Evolutionary conservation across 345 rosid genomes (phyloP).

Genomic region (Citrus inodora): DNA sequence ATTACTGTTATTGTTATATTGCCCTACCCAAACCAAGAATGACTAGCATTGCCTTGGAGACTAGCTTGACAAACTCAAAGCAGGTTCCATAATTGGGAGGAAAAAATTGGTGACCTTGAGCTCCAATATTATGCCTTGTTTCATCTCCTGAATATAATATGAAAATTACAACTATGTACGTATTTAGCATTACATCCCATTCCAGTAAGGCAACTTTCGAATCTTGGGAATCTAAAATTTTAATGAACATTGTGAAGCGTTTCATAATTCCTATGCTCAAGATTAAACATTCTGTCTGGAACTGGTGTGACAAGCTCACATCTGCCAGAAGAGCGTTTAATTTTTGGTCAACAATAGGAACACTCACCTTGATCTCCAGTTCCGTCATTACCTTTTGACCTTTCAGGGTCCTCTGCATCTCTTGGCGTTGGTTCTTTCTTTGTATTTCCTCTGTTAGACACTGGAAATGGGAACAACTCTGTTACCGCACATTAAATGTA

Average conservation of each 20-base stretch:
- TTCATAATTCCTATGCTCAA: neutral
- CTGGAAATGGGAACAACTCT: neutral
- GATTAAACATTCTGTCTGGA: neutral
- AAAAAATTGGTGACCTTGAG: slow-evolving; percentile 11
- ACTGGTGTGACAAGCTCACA: neutral
- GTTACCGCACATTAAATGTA: neutral
- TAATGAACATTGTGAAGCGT: neutral
- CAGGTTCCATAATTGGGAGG: slow-evolving; percentile 36
- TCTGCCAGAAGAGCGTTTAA: neutral
- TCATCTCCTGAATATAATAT: too few relatives aligned
- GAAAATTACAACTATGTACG: neutral
- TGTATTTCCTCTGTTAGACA: neutral
- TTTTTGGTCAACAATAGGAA: neutral
- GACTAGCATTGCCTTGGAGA: slow-evolving; percentile 35
- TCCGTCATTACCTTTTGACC: neutral
- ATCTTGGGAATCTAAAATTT: neutral
- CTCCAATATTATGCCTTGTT: neutral
- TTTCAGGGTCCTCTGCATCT: slow-evolving; percentile 8
- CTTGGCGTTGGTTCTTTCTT: neutral
- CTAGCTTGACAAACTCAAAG: slow-evolving; percentile 33
- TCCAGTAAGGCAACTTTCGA: neutral
- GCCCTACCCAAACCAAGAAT: slow-evolving; percentile 39
- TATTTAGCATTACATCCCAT: neutral
- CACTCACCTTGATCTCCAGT: neutral
- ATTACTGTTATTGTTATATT: neutral